Base-by-base conservation (phyloP, 225 moss, liverwort and hornwort species). In the Polytrichum commune region DNA sequence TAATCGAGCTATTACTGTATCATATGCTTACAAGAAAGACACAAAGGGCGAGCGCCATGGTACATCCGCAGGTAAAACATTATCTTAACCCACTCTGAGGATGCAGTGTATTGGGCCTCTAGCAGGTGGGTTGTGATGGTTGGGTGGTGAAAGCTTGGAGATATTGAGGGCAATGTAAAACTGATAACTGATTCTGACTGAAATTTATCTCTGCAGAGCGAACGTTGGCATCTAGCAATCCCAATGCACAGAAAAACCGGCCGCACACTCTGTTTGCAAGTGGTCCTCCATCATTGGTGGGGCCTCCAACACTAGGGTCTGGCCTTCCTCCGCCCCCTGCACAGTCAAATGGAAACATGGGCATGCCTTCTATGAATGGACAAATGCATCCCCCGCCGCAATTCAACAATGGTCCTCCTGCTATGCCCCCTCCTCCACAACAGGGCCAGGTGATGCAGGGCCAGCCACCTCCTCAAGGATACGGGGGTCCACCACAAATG, bases 41-140 rank as follows among this genome's bases (percentile, higher is more conserved):
- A 98, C 98, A 16, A 98, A 98, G 80, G 95, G 98, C 76, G 98
- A 98, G 83, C 91, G 98, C 3, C 98, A 98, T 75, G 98, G 98
- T 54, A 98, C 98, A 62, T 77, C 79, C 38, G 95, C 98, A 78
- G 98, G 98, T 98, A 65, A 25, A 68, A 38, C 3, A 13, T 46
- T 13, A 13, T 13, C 13, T 46, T 46, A 46, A 46, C 46, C 46
- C 46, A 46, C 46, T 46, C 16, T 46, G 46, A 32, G 46, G 46
- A 46, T 3, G 3, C 16, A 13, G 13, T 46, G 46, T 16, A 46
- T 46, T 46, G 46, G 4, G 13, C 46, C 16, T 46, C 46, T 69
- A 13, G 23, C 0, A 63, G 69, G 70, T 5, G 60, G 55, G 19
- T 10, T 19, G 7, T 54, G 76, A 24, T 35, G 60, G 71, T 56